Conservation (phyloP, 2,329 filamentous ascomycete species). For the Colletotrichum costaricense region DNA sequence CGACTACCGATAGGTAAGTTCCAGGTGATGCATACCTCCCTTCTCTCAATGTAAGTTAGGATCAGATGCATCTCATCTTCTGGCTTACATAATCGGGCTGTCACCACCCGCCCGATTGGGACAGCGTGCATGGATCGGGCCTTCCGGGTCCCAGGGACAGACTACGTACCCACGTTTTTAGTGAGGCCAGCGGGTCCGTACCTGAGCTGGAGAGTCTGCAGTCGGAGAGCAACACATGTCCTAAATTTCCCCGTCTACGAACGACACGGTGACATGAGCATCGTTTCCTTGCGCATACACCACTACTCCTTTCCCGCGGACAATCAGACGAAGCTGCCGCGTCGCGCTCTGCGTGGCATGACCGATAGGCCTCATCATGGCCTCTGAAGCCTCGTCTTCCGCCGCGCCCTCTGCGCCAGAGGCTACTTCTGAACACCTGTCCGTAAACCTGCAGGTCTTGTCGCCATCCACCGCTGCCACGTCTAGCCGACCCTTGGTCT, state of each 20-base stretch:
- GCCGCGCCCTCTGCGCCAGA: constrained; percentile 41
- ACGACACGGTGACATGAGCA: constrained; percentile 31
- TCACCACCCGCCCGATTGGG: constrained; percentile 23
- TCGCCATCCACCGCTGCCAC: constrained; percentile 64
- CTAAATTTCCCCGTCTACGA: constrained; percentile 22
- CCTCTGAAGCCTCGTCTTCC: constrained; percentile 47
- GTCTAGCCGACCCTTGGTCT: constrained; percentile 61
- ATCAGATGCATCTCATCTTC: constrained; percentile 4
- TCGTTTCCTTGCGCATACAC: constrained; percentile 13
- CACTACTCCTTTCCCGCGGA: constrained; percentile 5
- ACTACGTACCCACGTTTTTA: constrained; percentile 20
- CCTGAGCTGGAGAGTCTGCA: constrained; percentile 27
- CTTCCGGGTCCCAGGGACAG: constrained; percentile 21
- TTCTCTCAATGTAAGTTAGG: no score
- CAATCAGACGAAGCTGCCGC: constrained; percentile 26
- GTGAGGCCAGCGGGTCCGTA: constrained; percentile 33
- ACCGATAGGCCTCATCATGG: constrained; percentile 47
- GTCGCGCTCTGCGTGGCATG: constrained; percentile 32
- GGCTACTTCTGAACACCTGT: constrained; percentile 46
- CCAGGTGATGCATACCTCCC: no score
- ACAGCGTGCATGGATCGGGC: constrained; percentile 28
- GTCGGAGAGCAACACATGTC: constrained; percentile 34
- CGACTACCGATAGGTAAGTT: no score
- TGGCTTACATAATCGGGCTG: constrained; percentile 23
- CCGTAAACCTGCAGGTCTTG: constrained; percentile 67